Base-by-base conservation (phyloP, 164 flowering plant genomes). In the Berberis vulgaris region DNA sequence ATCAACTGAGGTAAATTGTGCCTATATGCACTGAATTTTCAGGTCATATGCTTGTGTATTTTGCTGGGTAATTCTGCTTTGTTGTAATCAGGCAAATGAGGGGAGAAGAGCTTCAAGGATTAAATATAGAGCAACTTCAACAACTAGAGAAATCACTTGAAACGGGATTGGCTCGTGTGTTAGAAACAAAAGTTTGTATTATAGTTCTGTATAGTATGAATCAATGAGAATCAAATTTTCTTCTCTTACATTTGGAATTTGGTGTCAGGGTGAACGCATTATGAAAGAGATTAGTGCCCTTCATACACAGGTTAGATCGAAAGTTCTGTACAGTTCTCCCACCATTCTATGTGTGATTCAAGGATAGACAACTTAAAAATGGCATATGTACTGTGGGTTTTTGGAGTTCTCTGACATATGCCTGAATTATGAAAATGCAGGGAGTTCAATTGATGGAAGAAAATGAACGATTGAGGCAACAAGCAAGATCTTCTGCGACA, bases 21-120 rank as follows among this genome's bases (percentile, higher is more conserved):
- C 45, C 38, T 12, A 1, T 12, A 41, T 52, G 54, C 4, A 10
- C 54, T 52, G n/a, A 46, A 52, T 10, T 52, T 12, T 4, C n/a
- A 9, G 3, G 54, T 10, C n/a, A 52, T 26, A 52, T 10, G 3
- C 54, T 10, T 52, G 3, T 7, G n/a, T 52, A 5, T 5, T 5
- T 46, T 46, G 49, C 49, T 5, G 6, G 1, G 1, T 26, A 3
- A 52, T 52, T 1, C 41, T 41, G 45, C 2, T 5, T 9, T 57
- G 60, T 26, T 38, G 11, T 45, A 45, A 8, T 43, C 10, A 93
- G 98, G 83, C 89, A 83, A 66, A 73, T 93, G 85, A 84, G 89
- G 55, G 98, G 98, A 45, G 96, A 90, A 67, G 95, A 93, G 41
- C 86, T 93, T 52, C 92, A 84, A 67, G 95, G 85, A 61, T 61